Base-by-base conservation (phyloP, 1,284 basidiomycete genomes). In the Ustilago bromivora region DNA sequence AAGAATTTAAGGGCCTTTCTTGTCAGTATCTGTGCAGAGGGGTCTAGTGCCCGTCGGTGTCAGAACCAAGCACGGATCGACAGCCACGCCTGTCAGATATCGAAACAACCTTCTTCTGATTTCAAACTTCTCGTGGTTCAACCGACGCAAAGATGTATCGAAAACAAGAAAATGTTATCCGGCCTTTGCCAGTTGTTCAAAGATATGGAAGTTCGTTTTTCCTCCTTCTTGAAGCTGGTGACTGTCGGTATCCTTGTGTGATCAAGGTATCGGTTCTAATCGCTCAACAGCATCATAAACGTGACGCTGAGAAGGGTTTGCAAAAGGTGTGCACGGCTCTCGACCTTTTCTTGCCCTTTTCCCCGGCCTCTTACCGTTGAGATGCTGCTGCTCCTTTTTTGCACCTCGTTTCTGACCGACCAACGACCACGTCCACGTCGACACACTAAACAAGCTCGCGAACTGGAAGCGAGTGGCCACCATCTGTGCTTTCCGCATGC, bases 11-110 rank as follows among this genome's bases (percentile, higher is more conserved):
- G n/a, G 43, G 43, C 11, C 6, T 19, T 46, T 17, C 2, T 46
- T 46, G 53, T 40, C 35, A 6, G 7, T 15, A 23, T 23, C 53
- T 40, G n/a, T 47, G 35, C 28, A 62, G 38, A 71, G 54, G 23
- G 62, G 19, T 55, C 40, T 56, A 52, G 56, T 53, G 59, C 63
- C 63, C 19, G 35, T 58, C 34, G n/a, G 57, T 12, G 19, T 54
- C 5, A 28, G 54, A 38, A 15, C 15, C 19, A 38, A 51, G 36
- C 38, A 69, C 41, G 58, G 61, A 69, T 69, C 61, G 67, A 63
- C 67, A 53, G 40, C n/a, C 43, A 52, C 19, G 47, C 36, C 67
- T 64, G 66, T 69, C 66, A 69, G 41, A 56, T 23, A 59, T 38
- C 17, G 43, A 58, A 65, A 54, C 3, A 9, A 5, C 23, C 8